Evolutionary conservation across 2,329 filamentous ascomycete genomes (phyloP).

Genomic region (Colletotrichum sp.): DNA sequence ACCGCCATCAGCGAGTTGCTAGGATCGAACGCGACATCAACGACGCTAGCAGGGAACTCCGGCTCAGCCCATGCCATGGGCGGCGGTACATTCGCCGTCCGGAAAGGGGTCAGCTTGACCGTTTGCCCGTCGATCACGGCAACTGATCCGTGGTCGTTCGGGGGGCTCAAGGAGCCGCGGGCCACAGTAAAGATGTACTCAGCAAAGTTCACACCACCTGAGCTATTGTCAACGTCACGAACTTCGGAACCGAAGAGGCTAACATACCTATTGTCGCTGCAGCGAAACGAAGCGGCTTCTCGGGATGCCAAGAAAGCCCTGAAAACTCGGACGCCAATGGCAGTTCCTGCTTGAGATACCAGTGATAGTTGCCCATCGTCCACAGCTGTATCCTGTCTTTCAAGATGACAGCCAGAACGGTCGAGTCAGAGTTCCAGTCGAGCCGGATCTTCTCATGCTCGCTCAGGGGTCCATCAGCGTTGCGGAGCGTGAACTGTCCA

Average conservation of each 20-base stretch:
- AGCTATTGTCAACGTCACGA: constrained; percentile 23
- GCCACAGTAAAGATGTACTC: constrained; percentile 73
- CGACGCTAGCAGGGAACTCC: constrained; percentile 61
- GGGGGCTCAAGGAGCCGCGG: constrained; percentile 72
- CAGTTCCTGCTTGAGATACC: constrained; percentile 95
- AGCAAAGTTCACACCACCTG: constrained; percentile 57
- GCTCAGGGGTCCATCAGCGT: constrained; percentile 60
- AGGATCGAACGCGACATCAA: constrained; percentile 78
- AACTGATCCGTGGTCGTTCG: constrained; percentile 79
- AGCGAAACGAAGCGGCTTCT: constrained; percentile 76
- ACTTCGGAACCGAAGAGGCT: background rate
- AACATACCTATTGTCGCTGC: constrained; percentile 55
- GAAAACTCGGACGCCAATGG: constrained; percentile 40
- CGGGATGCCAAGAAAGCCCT: constrained; percentile 79
- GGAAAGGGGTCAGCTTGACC: constrained; percentile 85
- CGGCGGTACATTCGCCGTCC: constrained; percentile 84
- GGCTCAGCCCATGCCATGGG: constrained; percentile 89
- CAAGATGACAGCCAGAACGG: constrained; percentile 82
- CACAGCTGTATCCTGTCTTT: constrained; percentile 83
- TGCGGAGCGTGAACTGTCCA: constrained; percentile 85
- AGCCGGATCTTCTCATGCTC: constrained; percentile 67
- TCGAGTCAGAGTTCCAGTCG: constrained; percentile 92
- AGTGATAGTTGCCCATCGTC: constrained; percentile 98
- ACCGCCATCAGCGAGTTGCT: constrained; percentile 72
- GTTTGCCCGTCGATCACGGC: constrained; percentile 82